phyloP scores from a whole-genome alignment of 2,329 filamentous ascomycete species.

The Trichoderma atrobrunneum region DNA sequence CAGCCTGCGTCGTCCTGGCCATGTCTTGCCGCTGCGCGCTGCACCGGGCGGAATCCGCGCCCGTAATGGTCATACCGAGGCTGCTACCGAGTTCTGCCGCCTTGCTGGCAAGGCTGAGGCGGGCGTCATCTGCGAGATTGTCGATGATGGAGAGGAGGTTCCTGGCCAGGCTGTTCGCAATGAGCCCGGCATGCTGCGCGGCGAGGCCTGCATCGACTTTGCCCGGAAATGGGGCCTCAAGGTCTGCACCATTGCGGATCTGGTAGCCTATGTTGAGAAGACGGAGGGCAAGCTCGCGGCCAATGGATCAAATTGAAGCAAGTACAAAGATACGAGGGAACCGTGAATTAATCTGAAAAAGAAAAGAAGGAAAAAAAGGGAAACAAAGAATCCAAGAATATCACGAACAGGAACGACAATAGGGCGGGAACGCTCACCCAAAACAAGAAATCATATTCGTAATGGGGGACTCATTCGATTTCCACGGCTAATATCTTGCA shows the following conservation, averaged over 20 bases:
- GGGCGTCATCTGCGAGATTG: conserved; percentile 86
- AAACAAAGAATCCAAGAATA: not conserved
- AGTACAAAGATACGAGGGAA: not conserved
- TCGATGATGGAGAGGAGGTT: conserved; percentile 77
- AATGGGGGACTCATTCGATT: not conserved
- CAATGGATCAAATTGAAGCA: conserved; percentile 32
- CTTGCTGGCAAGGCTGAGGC: conserved; percentile 75
- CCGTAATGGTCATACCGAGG: conserved; percentile 86
- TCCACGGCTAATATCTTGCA: not conserved
- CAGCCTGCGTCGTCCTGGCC: conserved; percentile 78
- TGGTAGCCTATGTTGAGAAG: conserved; percentile 77
- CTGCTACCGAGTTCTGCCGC: conserved; percentile 83
- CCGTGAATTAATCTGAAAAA: not conserved
- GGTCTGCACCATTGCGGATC: conserved; percentile 91
- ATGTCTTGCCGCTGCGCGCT: conserved; percentile 83
- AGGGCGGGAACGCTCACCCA: not conserved
- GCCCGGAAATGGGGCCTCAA: conserved; percentile 84
- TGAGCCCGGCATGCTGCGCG: conserved; percentile 84
- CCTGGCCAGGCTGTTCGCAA: conserved; percentile 62
- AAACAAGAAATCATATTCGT: not conserved
- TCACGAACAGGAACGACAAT: not conserved
- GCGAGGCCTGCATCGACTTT: conserved; percentile 85
- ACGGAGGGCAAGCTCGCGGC: conserved; percentile 59
- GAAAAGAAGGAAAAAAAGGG: not conserved
- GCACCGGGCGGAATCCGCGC: conserved; percentile 76